phyloP scores from a whole-genome alignment of 495 filamentous ascomycete genomes.

The Cairneyella variabilis region DNA sequence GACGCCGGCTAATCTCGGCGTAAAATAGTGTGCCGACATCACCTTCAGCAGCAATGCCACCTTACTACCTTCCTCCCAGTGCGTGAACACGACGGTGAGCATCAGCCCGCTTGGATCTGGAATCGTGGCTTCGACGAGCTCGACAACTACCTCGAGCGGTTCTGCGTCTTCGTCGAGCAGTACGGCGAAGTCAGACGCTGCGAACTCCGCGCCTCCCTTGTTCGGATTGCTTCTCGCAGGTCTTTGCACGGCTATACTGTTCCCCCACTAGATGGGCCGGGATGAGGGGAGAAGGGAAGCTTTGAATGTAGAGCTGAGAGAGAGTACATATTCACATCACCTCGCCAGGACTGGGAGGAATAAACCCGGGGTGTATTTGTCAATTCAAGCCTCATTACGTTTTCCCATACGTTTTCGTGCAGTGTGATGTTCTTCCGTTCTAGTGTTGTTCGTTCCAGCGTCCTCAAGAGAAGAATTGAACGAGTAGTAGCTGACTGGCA shows the following conservation, averaged over 20 bases:
- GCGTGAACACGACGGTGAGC: constrained; percentile 40
- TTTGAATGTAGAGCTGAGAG: too few relatives aligned
- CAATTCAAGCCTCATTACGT: too few relatives aligned
- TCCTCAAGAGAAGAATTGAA: too few relatives aligned
- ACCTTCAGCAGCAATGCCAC: constrained; percentile 46
- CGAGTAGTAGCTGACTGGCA: too few relatives aligned
- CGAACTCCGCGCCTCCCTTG: not conserved
- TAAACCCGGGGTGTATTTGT: too few relatives aligned
- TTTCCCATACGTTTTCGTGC: too few relatives aligned
- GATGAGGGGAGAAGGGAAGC: too few relatives aligned
- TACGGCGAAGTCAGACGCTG: not conserved
- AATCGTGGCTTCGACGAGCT: not conserved
- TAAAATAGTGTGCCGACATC: constrained; percentile 57
- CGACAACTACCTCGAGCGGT: not conserved
- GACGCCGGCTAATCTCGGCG: not conserved
- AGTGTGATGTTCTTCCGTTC: too few relatives aligned
- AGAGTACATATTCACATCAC: too few relatives aligned
- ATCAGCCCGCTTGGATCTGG: constrained; percentile 19
- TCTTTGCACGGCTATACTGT: constrained; percentile 1
- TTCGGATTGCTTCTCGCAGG: not conserved
- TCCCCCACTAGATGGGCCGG: too few relatives aligned
- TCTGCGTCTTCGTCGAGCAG: not conserved
- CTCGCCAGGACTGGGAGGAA: too few relatives aligned
- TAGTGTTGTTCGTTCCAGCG: too few relatives aligned
- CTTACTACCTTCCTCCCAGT: constrained; percentile 34